Evolutionary conservation across 2,329 filamentous ascomycete species (phyloP), one percentile per base, ranked within the genome.

Genomic region (Emydomyces testavorans): DNA sequence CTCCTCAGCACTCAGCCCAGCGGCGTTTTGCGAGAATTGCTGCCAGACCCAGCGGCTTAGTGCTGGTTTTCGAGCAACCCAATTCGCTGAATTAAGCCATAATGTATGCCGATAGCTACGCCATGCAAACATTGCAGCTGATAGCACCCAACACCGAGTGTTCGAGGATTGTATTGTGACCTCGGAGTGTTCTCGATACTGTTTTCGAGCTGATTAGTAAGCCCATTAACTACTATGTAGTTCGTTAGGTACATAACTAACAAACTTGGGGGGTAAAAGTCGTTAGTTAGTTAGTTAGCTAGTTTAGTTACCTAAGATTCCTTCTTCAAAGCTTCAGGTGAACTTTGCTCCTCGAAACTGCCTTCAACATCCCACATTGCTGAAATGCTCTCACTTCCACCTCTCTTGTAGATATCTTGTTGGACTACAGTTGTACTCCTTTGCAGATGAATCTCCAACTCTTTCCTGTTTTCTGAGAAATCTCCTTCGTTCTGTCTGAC

Each of bases 1-100:
- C 16, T 68, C 60, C 28, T 55, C 56, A 16, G 68, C 62, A 28
- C 55, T 57, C 40, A 57, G 52, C 34, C 50, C 43, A 16, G 23
- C n/a, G 23, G 21, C 16, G 10, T 34, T 28, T 21, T 37, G 35
- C 11, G 18, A 21, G 5, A 35, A 24, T n/a, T 7, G 10, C 11
- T 29, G 20, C 29, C 31, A 48, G 31, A 16, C 31, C 29, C 8
- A 21, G 4, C 20, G 37, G n/a, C 16, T 28, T 1, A 36, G 13
- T n/a, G 15, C 23, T 13, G 28, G 37, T 21, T 11, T 40, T 6
- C 16, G 1, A 7, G 15, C 13, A 11, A 34, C 2, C 21, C 24
- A 23, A 16, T 10, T 7, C 11, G 23, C 4, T 10, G 11, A 13
- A 15, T n/a, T 18, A 20, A 20, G 21, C 37, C 37, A 40, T 26